Conservation (phyloP, 306 rosid genomes). For the Benincasa hispida region DNA sequence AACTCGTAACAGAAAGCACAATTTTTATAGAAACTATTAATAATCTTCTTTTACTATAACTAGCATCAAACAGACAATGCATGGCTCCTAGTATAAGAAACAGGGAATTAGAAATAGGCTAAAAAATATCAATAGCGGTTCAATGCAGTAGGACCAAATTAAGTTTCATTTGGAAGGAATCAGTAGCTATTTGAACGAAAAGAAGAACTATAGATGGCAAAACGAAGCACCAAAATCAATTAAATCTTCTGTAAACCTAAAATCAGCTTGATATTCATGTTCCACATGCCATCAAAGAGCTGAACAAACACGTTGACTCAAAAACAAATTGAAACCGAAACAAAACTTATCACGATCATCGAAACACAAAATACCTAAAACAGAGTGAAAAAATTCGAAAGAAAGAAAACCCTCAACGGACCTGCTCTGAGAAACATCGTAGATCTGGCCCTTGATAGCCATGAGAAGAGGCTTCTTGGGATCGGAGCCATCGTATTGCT, state of each 20-base stretch:
- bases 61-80: not conserved
- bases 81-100: not conserved
- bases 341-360: not conserved
- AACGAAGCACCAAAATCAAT: not conserved
- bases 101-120: not conserved
- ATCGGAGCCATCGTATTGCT: constrained; percentile 63
- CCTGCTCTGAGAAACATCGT: constrained; percentile 95
- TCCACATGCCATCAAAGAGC: not conserved
- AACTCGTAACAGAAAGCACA: not conserved
- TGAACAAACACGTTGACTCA: not conserved
- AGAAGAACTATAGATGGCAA: not conserved
- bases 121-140: not conserved
- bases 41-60: not conserved
- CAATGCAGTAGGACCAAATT: not conserved
- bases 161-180: not conserved
- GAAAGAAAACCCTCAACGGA: not conserved
- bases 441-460: constrained; percentile 99
- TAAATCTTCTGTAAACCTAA: not conserved
- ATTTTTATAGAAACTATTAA: not conserved
- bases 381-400: not conserved
- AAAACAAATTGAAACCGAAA: not conserved
- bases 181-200: not conserved
- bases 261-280: not conserved
- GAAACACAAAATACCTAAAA: constrained; percentile 11
- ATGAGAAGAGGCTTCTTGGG: constrained; percentile 66